Conservation (phyloP, 2,329 filamentous ascomycete genomes). For the Cladosporium cucumerinum region DNA sequence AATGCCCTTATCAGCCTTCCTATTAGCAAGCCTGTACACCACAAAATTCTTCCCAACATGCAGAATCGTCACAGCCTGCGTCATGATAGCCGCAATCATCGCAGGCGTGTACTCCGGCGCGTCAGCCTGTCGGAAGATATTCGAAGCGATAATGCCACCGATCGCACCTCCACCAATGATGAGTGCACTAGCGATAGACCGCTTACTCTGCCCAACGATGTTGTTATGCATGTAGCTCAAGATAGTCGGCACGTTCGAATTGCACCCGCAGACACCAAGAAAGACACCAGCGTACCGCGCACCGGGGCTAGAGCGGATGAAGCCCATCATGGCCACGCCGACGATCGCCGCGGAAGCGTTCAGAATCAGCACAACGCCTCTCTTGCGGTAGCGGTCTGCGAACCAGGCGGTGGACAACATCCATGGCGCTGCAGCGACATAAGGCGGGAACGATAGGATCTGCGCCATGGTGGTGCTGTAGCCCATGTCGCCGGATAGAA, state of each 20-base stretch:
- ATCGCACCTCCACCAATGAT: conserved; percentile 72
- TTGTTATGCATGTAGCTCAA: conserved; percentile 75
- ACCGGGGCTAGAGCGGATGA: conserved; percentile 28
- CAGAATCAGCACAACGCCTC: conserved; percentile 23
- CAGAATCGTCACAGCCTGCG: conserved; percentile 22
- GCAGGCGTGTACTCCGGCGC: conserved; percentile 62
- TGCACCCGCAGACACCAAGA: conserved; percentile 68
- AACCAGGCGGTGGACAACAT: conserved; percentile 27
- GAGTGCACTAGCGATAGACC: conserved; percentile 68
- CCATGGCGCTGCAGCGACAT: conserved; percentile 32
- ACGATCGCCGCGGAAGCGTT: conserved; percentile 27
- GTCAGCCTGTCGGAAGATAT: conserved; percentile 62
- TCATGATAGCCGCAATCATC: conserved; percentile 23
- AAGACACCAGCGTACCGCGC: conserved; percentile 67
- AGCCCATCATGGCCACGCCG: conserved; percentile 28
- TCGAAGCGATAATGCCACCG: conserved; percentile 70
- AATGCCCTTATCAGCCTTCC: conserved; percentile 22
- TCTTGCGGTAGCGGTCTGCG: conserved; percentile 23
- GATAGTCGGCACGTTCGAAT: conserved; percentile 69
- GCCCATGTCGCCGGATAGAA: conserved; percentile 55
- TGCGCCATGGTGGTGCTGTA: conserved; percentile 42
- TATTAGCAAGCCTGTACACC: conserved; percentile 21
- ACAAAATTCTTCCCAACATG: conserved; percentile 24
- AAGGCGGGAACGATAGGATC: conserved; percentile 34
- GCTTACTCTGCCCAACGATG: conserved; percentile 66